Conservation (phyloP, 345 rosid species). For the Hibiscus syriacus region DNA sequence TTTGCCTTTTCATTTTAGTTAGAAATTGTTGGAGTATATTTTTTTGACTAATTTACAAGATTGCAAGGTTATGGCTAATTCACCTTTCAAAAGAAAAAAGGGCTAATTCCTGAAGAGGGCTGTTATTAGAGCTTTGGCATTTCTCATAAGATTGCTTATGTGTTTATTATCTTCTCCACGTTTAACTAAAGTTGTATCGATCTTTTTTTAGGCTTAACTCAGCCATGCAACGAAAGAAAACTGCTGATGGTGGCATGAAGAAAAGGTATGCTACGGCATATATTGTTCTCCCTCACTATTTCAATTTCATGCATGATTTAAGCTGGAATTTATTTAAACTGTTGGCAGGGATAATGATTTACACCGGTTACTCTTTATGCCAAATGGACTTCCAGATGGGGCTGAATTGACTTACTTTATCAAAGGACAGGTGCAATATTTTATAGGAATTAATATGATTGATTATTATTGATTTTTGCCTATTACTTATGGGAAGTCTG, state of each 20-base stretch:
- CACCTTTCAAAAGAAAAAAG: no score
- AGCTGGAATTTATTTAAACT: slow-evolving; percentile 6
- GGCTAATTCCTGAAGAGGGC: background rate
- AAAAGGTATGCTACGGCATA: slow-evolving; percentile 39
- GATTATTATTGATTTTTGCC: slow-evolving; percentile 2
- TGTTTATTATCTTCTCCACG: background rate
- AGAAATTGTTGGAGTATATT: background rate
- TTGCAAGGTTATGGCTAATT: no score
- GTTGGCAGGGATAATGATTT: slow-evolving; percentile 89
- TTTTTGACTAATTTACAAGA: background rate
- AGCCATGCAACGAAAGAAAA: slow-evolving; percentile 44
- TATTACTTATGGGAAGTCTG: no score
- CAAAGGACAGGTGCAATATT: slow-evolving; percentile 69
- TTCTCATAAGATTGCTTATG: no score
- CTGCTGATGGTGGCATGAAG: slow-evolving; percentile 60
- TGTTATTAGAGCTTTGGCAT: background rate
- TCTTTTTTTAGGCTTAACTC: slow-evolving; percentile 43
- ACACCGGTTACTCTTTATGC: slow-evolving; percentile 89
- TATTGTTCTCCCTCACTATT: slow-evolving; percentile 12
- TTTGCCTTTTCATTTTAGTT: background rate
- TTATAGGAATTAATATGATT: slow-evolving; percentile 2
- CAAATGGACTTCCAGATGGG: slow-evolving; percentile 94
- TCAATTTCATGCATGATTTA: background rate
- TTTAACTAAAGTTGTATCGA: slow-evolving; percentile 8
- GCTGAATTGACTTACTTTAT: slow-evolving; percentile 78